phyloP scores from a whole-genome alignment of 495 filamentous ascomycete species.

The Aspergillus incahuasiensis region DNA sequence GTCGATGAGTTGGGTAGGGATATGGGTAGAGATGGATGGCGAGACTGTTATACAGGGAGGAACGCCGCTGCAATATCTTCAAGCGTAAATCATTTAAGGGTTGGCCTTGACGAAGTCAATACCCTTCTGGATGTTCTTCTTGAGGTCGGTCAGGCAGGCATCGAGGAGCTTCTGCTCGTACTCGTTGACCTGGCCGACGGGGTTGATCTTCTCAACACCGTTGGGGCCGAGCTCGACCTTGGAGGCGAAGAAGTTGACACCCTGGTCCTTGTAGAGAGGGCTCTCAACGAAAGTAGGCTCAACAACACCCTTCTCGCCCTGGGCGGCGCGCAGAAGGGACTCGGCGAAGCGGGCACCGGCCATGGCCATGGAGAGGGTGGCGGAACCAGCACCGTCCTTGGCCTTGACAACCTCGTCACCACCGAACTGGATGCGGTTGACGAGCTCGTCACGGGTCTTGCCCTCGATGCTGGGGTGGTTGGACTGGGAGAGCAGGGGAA shows the following conservation, averaged over 20 bases:
- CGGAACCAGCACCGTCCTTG: slow-evolving; percentile 96
- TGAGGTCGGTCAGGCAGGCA: slow-evolving; percentile 77
- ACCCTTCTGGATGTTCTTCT: slow-evolving; percentile 81
- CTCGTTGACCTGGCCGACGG: slow-evolving; percentile 73
- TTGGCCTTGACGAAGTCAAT: slow-evolving; percentile 66
- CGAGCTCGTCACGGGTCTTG: slow-evolving; percentile 66
- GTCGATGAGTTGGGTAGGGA: slow-evolving; percentile 12
- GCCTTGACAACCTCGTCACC: slow-evolving; percentile 99
- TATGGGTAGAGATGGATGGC: slow-evolving; percentile 12
- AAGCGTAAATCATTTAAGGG: slow-evolving; percentile 48
- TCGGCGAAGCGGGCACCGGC: slow-evolving; percentile 97
- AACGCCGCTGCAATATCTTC: slow-evolving; percentile 20
- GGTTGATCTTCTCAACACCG: slow-evolving; percentile 88
- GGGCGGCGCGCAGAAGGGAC: slow-evolving; percentile 82
- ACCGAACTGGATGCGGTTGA: slow-evolving; percentile 97
- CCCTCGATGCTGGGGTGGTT: slow-evolving; percentile 76
- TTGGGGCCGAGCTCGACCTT: slow-evolving; percentile 92
- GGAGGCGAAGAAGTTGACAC: slow-evolving; percentile 91
- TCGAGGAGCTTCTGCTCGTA: slow-evolving; percentile 88
- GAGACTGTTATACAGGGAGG: slow-evolving; percentile 30
- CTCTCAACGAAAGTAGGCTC: slow-evolving; percentile 97
- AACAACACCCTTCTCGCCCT: slow-evolving; percentile 90
- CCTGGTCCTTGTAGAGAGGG: slow-evolving; percentile 96
- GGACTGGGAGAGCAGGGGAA: slow-evolving; percentile 94
- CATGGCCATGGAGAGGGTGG: slow-evolving; percentile 98